phyloP scores from a whole-genome alignment of 179 eudicot genomes.

The Sideroxylon spinosum region DNA sequence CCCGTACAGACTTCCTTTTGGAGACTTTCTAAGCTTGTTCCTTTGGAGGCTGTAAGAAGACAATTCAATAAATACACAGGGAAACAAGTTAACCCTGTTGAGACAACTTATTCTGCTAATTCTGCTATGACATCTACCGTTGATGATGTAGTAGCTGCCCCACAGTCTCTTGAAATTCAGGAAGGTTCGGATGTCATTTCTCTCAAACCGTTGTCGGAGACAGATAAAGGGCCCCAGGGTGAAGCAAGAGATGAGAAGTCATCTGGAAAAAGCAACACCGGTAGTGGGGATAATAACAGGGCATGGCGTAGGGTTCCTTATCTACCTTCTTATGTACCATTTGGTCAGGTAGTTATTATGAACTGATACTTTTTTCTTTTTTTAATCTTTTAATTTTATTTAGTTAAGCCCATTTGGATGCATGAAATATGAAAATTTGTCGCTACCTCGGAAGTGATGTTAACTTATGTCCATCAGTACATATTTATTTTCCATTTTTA shows the following conservation, averaged over 20 bases:
- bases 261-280: constrained; percentile 37
- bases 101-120: constrained; percentile 34
- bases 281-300: constrained; percentile 36
- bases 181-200: constrained; percentile 91
- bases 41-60: constrained; percentile 70
- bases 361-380: constrained; percentile 7
- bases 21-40: constrained; percentile 91
- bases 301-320: constrained; percentile 80
- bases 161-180: constrained; percentile 86
- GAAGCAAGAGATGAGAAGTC: constrained; percentile 35
- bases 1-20: constrained; percentile 90
- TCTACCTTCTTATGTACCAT: constrained; percentile 93
- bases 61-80: constrained; percentile 51
- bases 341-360: constrained; percentile 69
- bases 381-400: background rate
- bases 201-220: constrained; percentile 60
- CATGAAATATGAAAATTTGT: background rate
- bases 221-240: constrained; percentile 36
- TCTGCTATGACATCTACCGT: constrained; percentile 41
- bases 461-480: background rate
- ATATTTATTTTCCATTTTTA: constrained; percentile 4
- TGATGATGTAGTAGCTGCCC: constrained; percentile 37
- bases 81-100: constrained; percentile 38
- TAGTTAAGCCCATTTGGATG: background rate
- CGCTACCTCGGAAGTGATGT: constrained; percentile 10